Evolutionary conservation across 1,284 basidiomycete species (phyloP).

Genomic region (Trichosporon asahii): DNA sequence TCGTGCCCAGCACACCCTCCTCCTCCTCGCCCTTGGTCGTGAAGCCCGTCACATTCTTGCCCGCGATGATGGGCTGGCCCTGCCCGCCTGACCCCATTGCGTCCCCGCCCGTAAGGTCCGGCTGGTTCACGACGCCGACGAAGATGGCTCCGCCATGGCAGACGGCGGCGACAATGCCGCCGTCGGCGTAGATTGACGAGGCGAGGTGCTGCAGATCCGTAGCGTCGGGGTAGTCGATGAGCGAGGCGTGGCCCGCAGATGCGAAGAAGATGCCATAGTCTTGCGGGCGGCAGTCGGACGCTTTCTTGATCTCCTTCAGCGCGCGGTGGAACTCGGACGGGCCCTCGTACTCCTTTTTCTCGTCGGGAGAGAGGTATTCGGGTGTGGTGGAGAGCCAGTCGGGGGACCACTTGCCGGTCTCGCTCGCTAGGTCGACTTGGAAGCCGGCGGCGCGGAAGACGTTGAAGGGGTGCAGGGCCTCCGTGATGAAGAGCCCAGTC

Average conservation of each 20-base stretch:
- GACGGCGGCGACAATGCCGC: constrained; percentile 25
- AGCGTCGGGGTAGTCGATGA: constrained; percentile 27
- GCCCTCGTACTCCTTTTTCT: constrained; percentile 23
- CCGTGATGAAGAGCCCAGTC: constrained; percentile 29
- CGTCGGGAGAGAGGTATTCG: constrained; percentile 21
- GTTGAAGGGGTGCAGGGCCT: constrained; percentile 30
- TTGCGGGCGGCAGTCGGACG: constrained; percentile 15
- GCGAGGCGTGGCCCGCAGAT: constrained; percentile 24
- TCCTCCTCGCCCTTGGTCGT: constrained; percentile 25
- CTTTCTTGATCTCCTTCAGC: constrained; percentile 22
- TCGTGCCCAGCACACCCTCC: constrained; percentile 22
- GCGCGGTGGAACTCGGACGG: constrained; percentile 22
- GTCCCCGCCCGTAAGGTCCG: not conserved
- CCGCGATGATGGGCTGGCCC: constrained; percentile 20
- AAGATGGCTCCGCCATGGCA: constrained; percentile 27
- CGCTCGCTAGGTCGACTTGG: constrained; percentile 27
- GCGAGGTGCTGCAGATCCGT: constrained; percentile 23
- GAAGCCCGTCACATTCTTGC: constrained; percentile 26
- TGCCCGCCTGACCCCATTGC: not conserved
- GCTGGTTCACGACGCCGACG: constrained; percentile 1
- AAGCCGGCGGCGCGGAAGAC: constrained; percentile 26
- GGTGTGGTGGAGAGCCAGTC: constrained; percentile 20
- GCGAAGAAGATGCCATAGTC: constrained; percentile 30
- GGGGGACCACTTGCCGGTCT: constrained; percentile 23
- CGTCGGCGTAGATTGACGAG: constrained; percentile 16